These are phyloP conservation scores for Nicotiana obtusifolia DNA, from an alignment of 257 asterid species.

Conservation along the genomic window DNA sequence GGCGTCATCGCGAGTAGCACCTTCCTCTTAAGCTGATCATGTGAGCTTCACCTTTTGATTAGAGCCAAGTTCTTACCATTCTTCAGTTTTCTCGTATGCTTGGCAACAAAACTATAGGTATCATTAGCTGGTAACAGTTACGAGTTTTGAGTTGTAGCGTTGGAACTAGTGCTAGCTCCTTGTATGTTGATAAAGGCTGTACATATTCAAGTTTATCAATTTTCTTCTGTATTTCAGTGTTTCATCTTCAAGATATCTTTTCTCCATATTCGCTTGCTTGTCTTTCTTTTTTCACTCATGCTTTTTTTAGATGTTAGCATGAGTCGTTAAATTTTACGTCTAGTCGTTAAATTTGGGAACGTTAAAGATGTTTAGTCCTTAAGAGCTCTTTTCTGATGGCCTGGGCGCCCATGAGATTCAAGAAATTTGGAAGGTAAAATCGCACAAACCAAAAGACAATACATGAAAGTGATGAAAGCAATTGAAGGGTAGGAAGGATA, in stretches of 20 bases:
- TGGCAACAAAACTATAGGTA: not conserved
- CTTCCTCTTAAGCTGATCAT: not conserved
- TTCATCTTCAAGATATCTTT: not conserved
- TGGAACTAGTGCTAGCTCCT: not conserved
- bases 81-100: not conserved
- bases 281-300: not conserved
- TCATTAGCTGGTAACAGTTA: not conserved
- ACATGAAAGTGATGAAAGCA: too few relatives aligned
- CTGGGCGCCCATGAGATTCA: too few relatives aligned
- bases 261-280: not conserved
- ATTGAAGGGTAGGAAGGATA: too few relatives aligned
- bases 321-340: not conserved
- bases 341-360: not conserved
- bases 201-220: not conserved
- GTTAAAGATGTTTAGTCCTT: too few relatives aligned
- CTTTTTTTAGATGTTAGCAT: not conserved
- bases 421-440: too few relatives aligned
- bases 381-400: not conserved
- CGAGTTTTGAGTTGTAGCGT: not conserved
- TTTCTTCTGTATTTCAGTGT: not conserved
- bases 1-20: conserved; percentile 25
- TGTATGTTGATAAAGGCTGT: not conserved
- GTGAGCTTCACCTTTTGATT: not conserved
- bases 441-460: too few relatives aligned
- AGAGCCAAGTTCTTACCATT: not conserved